phyloP scores from a whole-genome alignment of 2,329 filamentous ascomycete species.

The Zymoseptoria passerinii region DNA sequence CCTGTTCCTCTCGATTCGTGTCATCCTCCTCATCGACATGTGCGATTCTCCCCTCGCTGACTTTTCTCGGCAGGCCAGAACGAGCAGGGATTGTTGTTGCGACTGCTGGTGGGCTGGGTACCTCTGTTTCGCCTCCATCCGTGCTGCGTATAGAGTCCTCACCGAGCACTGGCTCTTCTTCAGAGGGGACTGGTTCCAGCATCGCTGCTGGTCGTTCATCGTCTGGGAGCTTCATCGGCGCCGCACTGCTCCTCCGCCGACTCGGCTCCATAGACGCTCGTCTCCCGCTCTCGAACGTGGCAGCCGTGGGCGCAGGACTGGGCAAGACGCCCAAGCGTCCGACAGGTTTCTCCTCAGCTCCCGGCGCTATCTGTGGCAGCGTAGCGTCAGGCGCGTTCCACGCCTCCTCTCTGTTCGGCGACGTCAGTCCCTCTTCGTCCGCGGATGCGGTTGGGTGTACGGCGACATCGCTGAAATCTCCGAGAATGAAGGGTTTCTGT shows the following conservation, averaged over 20 bases:
- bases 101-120: neutral
- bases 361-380: constrained; percentile 12
- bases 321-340: constrained; percentile 24
- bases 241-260: constrained; percentile 7
- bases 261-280: constrained; percentile 3
- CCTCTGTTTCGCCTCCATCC: neutral
- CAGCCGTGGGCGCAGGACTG: constrained; percentile 19
- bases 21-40: neutral
- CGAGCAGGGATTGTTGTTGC: neutral
- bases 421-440: neutral
- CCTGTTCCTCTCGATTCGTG: neutral
- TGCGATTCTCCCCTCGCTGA: neutral
- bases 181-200: constrained; percentile 3
- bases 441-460: constrained; percentile 1
- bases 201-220: constrained; percentile 3
- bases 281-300: constrained; percentile 12
- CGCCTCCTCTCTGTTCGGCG: constrained; percentile 17
- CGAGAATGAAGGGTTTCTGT: constrained; percentile 3
- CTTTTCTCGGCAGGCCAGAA: neutral
- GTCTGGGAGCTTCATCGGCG: neutral
- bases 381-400: constrained; percentile 20
- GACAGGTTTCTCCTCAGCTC: neutral
- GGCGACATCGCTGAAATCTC: constrained; percentile 12
- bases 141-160: neutral
- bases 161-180: neutral